Base-by-base conservation (phyloP, 2,329 filamentous ascomycete species). In the Ceratocystis cubensis region DNA sequence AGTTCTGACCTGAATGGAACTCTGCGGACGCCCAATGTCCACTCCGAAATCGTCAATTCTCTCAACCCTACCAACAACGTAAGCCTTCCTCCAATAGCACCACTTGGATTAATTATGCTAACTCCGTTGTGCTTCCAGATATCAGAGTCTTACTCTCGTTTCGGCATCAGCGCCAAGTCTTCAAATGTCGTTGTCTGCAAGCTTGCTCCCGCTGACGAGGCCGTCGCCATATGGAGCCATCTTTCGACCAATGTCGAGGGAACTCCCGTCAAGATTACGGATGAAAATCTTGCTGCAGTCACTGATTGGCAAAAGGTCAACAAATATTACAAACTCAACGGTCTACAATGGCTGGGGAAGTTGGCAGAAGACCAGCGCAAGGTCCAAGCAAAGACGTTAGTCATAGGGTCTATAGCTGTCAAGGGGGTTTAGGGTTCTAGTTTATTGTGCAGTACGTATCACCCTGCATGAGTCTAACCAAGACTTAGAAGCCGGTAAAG, bases 241-340 rank as follows among this genome's bases (percentile, higher is more conserved):
- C 79, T 96, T 3, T 72, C 73, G 6, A 71, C 79, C 22, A 76
- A 82, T 44, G 79, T 96, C 25, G 72, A 89, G 70, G 91, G 89
- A 10, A 79, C 77, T 0, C 75, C 80, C 0, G 73, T 82, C 0
- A 73, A 80, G 0, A 84, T 91, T 67, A 81, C 82, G 0, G 87
- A 96, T 71, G 81, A 81, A 3, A 79, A 78, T n/a, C 75, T 96
- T 22, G 74, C 76, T 0, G 72, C 75, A 0, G 76, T 84, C 30
- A 82, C 86, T 1, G 89, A 96, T 73, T 74, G 88, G 71, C 74
- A 78, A 25, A 87, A 85, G 72, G 82, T 96, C 41, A 84, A 84
- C 72, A 96, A 96, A 76, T 85, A 89, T 69, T 96, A 96, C 76
- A 96, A 96, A 74, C 76, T 96, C 37, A 88, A 88, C 69, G 79